Percentiles rank a stretch among this genome's conserved stretches.
Evolutionary conservation across 805 yeast genomes (phyloP).

Genomic region (Sugiyamaella mastotermitis): DNA sequence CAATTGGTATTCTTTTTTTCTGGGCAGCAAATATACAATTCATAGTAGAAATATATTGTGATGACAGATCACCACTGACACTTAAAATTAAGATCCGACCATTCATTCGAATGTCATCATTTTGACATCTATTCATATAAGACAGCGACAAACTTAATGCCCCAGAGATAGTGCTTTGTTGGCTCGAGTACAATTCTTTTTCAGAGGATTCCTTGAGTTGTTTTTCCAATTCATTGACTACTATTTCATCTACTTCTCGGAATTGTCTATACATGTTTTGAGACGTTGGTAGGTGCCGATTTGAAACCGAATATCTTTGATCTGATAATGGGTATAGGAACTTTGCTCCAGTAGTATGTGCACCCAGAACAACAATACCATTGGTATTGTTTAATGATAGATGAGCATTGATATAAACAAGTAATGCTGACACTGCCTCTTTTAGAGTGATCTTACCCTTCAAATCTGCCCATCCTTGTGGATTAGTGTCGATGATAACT

Average conservation of each 20-base stretch:
- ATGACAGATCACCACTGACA: constrained; percentile 65
- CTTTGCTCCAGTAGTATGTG: constrained; percentile 62
- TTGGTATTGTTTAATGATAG: constrained; percentile 79
- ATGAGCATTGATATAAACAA: constrained; percentile 83
- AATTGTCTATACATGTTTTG: constrained; percentile 78
- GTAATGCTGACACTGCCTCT: constrained; percentile 55
- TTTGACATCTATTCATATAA: constrained; percentile 62
- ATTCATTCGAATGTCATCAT: constrained; percentile 37
- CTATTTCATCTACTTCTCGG: constrained; percentile 66
- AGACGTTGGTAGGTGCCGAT: too few species aligned
- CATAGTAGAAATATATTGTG: constrained; percentile 90
- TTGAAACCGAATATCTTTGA: too few species aligned
- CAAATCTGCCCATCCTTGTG: constrained; percentile 54
- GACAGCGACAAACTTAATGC: constrained; percentile 80
- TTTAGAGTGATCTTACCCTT: constrained; percentile 40
- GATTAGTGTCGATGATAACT: constrained; percentile 71
- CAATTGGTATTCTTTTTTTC: constrained; percentile 76
- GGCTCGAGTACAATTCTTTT: constrained; percentile 9
- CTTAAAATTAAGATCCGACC: constrained; percentile 61
- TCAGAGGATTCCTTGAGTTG: constrained; percentile 30
- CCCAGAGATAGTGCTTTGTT: constrained; percentile 48
- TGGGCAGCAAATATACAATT: constrained; percentile 95
- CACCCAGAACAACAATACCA: constrained; percentile 73
- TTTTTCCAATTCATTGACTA: constrained; percentile 51
- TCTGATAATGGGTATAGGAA: constrained; percentile 59